phyloP scores from a whole-genome alignment of 495 filamentous ascomycete species.

The Penicillium robsamsonii region DNA sequence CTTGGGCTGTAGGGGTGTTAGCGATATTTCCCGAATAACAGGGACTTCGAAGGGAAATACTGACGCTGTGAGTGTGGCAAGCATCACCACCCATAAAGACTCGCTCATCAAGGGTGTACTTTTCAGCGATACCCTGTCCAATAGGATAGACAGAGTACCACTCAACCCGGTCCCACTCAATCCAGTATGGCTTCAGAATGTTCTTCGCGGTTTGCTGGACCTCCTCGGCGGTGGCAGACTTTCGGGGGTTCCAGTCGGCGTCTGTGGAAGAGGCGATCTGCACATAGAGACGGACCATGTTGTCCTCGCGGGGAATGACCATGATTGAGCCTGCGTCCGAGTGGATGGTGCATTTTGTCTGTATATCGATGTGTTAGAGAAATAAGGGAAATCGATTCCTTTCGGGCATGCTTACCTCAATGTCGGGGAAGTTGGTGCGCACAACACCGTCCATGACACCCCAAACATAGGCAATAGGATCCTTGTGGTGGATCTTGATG shows the following conservation, averaged over 20 bases:
- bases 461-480: conserved; percentile 66
- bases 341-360: conserved; percentile 90
- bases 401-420: conserved; percentile 47
- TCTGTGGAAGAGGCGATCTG: conserved; percentile 67
- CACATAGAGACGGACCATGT: conserved; percentile 73
- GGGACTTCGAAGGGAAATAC: conserved; percentile 31
- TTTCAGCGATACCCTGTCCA: conserved; percentile 61
- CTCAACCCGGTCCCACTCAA: conserved; percentile 55
- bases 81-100: conserved; percentile 64
- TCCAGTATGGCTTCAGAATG: conserved; percentile 59
- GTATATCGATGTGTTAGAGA: conserved; percentile 24
- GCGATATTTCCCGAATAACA: conserved; percentile 1
- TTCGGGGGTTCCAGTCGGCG: conserved; percentile 52
- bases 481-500: conserved; percentile 60
- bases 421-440: conserved; percentile 80
- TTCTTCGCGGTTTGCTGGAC: conserved; percentile 61
- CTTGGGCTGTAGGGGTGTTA: conserved; percentile 53
- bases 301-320: conserved; percentile 78
- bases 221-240: conserved; percentile 54
- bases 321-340: conserved; percentile 68
- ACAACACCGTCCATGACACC: conserved; percentile 86
- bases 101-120: conserved; percentile 55
- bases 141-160: conserved; percentile 67
- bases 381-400: neutral
- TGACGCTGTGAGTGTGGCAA: conserved; percentile 61